Percentiles rank a stretch among this genome's conserved stretches.
Evolutionary conservation across 192 early-diverging fungal species (phyloP).

Genomic region (Diversispora epigaea): DNA sequence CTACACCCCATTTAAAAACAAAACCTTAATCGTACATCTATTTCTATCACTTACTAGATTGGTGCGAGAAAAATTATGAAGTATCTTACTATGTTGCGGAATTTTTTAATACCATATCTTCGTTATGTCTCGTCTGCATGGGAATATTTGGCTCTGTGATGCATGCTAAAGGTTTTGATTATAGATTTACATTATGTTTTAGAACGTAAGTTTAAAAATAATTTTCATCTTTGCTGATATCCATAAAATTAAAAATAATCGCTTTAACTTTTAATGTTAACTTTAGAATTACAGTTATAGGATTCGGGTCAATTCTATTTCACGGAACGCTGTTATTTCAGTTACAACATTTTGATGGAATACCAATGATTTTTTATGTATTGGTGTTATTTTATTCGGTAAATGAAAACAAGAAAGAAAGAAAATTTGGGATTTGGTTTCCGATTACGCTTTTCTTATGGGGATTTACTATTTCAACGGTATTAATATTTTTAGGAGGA

Average conservation of each 20-base stretch:
- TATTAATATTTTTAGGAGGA: conserved; percentile 35
- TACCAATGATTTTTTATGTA: conserved; percentile 41
- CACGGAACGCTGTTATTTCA: conserved; percentile 40
- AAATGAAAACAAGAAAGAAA: conserved; percentile 36
- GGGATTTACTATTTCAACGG: conserved; percentile 33
- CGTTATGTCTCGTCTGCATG: conserved; percentile 41
- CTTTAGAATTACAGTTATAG: conserved; percentile 32
- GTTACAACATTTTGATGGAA: conserved; percentile 38
- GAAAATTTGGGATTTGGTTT: conserved; percentile 39
- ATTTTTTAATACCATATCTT: conserved; percentile 64
- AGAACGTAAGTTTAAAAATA: conserved; percentile 29
- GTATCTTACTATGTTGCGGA: conserved; percentile 66
- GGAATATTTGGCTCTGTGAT: conserved; percentile 38
- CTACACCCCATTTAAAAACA: background rate
- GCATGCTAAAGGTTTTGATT: conserved; percentile 35
- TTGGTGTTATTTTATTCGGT: conserved; percentile 37
- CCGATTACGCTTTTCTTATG: conserved; percentile 38
- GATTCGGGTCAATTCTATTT: conserved; percentile 39
- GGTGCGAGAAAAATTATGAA: conserved; percentile 72
- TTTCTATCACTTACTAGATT: conserved; percentile 37
- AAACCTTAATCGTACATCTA: background rate
- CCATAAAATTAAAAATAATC: background rate
- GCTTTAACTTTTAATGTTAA: background rate
- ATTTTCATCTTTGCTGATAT: background rate
- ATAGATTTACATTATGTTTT: conserved; percentile 38